Evolutionary conservation across 2,329 filamentous ascomycete genomes (phyloP), one percentile per base, ranked within the genome.

Genomic region (Trichocomaceae sp.): DNA sequence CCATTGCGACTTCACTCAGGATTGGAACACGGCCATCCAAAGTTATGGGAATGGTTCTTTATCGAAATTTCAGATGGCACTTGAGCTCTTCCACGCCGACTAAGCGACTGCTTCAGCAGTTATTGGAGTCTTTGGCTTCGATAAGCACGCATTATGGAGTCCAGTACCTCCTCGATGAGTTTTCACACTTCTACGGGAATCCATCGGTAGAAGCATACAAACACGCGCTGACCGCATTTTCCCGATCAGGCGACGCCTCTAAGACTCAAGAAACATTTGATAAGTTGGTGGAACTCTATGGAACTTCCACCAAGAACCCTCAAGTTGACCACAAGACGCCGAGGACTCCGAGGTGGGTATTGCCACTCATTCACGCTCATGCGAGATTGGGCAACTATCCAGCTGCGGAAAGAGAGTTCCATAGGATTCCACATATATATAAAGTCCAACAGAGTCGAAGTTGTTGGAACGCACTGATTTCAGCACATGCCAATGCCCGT

Each of bases 381-480:
- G 85, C 89, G 1, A 80, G 82, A 55, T 75, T 82, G 49, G 87
- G 84, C 2, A 83, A 95, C 60, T 68, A 86, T 0, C 64, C 73
- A 3, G 76, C 81, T 50, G 82, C 85, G 0, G 72, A 80, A 49
- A 68, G 74, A 19, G 79, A 85, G 35, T 86, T 96, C 58, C 65
- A 82, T 47, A 75, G 78, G n/a, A 82, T 93, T 54, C 65, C 67
- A 22, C 62, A 71, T 6, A 75, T 82, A 49, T 85, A 84, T 62
- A 70, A 74, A 1, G 62, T 86, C 15, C 60, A 74, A 42, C 85
- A 85, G 6, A 81, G 83, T 59, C 68, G 79, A 1, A 67, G 76
- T 35, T 83, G 80, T 59, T 95, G 87, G 85, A 95, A 95, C 64
- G 83, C 85, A 20, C 70, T 96, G 26, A 75, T 97, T 46, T 83